Percentiles rank a stretch among this genome's conserved stretches.
Evolutionary conservation across 768 basidiomycete species (phyloP).

Genomic region (Rhizopogon roseolus): DNA sequence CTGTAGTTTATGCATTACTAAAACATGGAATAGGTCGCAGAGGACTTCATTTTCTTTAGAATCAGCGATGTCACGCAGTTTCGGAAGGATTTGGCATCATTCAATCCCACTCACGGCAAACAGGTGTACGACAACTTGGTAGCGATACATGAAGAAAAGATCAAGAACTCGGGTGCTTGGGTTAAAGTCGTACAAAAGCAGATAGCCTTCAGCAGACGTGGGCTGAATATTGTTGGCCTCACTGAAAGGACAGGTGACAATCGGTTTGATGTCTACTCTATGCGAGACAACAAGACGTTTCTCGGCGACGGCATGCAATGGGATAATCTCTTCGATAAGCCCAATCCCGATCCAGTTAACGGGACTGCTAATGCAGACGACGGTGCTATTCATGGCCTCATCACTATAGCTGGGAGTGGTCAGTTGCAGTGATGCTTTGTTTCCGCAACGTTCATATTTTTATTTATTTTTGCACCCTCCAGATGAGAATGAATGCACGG

Average conservation of each 20-base stretch:
- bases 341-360: neutral
- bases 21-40: neutral
- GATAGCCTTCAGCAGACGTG: conserved; percentile 4
- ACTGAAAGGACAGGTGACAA: neutral
- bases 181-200: neutral
- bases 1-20: neutral
- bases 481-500: neutral
- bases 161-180: neutral
- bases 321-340: conserved; percentile 1
- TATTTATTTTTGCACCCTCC: neutral
- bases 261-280: conserved; percentile 3
- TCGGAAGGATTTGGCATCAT: neutral
- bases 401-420: conserved; percentile 1
- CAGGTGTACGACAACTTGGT: neutral
- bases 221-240: conserved; percentile 2
- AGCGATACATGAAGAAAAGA: neutral
- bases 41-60: conserved; percentile 5
- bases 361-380: neutral
- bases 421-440: neutral
- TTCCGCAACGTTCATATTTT: neutral
- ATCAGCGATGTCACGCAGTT: conserved; percentile 2
- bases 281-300: conserved; percentile 3
- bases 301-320: conserved; percentile 1
- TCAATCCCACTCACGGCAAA: neutral
- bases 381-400: conserved; percentile 1